Base-by-base conservation (phyloP, 768 basidiomycete genomes). In the Amanita jacksonii region DNA sequence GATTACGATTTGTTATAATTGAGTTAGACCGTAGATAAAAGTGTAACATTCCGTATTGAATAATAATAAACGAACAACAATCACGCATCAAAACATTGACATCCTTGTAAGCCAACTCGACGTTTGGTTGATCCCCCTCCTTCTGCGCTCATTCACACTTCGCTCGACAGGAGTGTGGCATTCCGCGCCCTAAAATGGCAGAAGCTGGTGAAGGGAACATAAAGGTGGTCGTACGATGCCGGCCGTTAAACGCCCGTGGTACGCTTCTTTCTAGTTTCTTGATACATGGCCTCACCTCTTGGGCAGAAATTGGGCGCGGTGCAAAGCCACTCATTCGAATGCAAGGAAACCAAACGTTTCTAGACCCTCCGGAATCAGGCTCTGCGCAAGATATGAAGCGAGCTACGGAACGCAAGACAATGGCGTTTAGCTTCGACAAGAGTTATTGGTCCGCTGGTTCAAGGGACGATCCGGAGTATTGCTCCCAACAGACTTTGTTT, bases 361-460 rank as follows among this genome's bases (percentile, higher is more conserved):
- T 97, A 47, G 86, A 93, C 62, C 91, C 93, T 13, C 93, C 93
- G 23, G 89, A 93, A 55, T 13, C 61, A 10, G 85, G 84, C 32
- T 79, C 81, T 3, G 52, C 67, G 31, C 80, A 79, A 57, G 76
- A 79, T 56, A 61, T 75, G 15, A 87, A 86, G 55, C 85, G 88
- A 56, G 86, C 90, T 13, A 82, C 85, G 6, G 93, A 96, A 63
- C 80, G 88, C 53, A 94, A 86, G 68, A 76, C 81, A 5, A 85
- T 92, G 78, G 62, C 75, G 0, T 98, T 98, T 63, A 84, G 85
- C 50, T 98, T 97, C 53, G 94, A 98, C 74, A 94, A 93, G 73
- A 87, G 85, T 43, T 98, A 97, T 63, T 94, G 92, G 93, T 92
- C 90, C 31, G 91, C 91, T 10, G 89, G 92, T 1, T 73, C 85